A percentile compares a stretch with the other conserved stretches of the same genome.
These are phyloP conservation scores for Eugenia klotzschiana DNA, from an alignment of 441 rosid genomes.

Conservation along the genomic window DNA sequence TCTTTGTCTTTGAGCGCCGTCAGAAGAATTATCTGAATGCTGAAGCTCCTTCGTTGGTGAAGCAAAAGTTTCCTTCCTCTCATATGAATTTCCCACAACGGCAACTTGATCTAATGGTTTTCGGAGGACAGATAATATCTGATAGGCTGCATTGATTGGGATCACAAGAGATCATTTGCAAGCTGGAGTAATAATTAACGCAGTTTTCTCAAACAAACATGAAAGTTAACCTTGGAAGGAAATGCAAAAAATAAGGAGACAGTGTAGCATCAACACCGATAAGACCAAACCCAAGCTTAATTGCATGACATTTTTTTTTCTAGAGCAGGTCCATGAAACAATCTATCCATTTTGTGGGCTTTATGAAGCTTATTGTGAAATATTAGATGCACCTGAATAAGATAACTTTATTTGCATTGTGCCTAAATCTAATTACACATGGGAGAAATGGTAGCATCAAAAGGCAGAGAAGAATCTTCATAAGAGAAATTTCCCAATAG, in stretches of 20 bases:
- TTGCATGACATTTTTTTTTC: neutral
- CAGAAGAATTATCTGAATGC: slow-evolving; percentile 7
- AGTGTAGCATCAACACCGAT: neutral
- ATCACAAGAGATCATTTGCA: neutral
- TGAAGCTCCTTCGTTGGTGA: slow-evolving; percentile 10
- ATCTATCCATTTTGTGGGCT: neutral
- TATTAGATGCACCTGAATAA: neutral
- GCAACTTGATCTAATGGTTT: slow-evolving; percentile 23
- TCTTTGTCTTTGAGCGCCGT: neutral
- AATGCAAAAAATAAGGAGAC: neutral
- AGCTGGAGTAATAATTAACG: neutral
- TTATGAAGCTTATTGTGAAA: neutral
- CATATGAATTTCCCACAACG: slow-evolving; percentile 6
- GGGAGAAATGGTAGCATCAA: neutral
- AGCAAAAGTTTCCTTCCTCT: neutral
- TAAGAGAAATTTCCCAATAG: neutral
- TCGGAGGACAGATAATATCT: slow-evolving; percentile 56
- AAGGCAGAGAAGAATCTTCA: neutral
- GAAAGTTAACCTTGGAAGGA: neutral
- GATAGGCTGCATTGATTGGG: slow-evolving; percentile 28
- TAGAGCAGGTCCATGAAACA: neutral
- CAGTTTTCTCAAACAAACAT: neutral
- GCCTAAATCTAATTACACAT: neutral
- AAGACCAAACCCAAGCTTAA: neutral
- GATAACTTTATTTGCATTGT: too few relatives aligned